Conservation (phyloP, 495 filamentous ascomycete genomes). For the Aspergillus sparsus region DNA sequence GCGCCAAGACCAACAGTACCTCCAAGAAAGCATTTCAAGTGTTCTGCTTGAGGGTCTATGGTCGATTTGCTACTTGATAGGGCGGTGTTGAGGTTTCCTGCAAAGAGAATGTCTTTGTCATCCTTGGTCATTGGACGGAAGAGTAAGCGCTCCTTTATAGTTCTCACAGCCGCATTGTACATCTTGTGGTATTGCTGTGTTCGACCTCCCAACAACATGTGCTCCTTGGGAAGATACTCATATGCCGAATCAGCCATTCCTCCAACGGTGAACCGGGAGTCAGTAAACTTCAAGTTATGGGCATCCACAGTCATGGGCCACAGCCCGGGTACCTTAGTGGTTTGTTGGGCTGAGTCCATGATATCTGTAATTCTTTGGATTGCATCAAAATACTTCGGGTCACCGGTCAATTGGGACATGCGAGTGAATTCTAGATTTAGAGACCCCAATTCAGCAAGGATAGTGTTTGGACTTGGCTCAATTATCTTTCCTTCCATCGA, state of each 20-base stretch:
- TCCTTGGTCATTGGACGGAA: constrained; percentile 80
- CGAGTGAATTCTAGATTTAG: constrained; percentile 92
- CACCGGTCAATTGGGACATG: constrained; percentile 81
- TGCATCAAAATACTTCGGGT: constrained; percentile 90
- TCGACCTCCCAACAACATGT: constrained; percentile 74
- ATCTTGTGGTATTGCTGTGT: constrained; percentile 76
- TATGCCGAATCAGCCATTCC: constrained; percentile 91
- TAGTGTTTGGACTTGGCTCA: constrained; percentile 40
- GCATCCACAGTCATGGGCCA: constrained; percentile 82
- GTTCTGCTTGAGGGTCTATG: constrained; percentile 51
- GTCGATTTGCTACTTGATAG: background rate
- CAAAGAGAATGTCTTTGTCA: constrained; percentile 74
- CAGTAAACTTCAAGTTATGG: constrained; percentile 42
- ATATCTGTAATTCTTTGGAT: constrained; percentile 82
- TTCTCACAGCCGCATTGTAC: constrained; percentile 70
- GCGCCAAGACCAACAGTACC: constrained; percentile 63
- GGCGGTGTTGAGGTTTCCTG: constrained; percentile 49
- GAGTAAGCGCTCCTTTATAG: constrained; percentile 74
- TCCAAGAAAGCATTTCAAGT: constrained; percentile 63
- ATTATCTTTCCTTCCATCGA: constrained; percentile 44
- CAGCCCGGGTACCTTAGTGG: constrained; percentile 73
- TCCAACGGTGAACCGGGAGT: constrained; percentile 71
- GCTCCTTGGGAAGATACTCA: constrained; percentile 91
- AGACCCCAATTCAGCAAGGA: constrained; percentile 83
- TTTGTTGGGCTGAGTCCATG: constrained; percentile 69